Conservation (phyloP, 768 basidiomycete species). For the Astraeus odoratus region DNA sequence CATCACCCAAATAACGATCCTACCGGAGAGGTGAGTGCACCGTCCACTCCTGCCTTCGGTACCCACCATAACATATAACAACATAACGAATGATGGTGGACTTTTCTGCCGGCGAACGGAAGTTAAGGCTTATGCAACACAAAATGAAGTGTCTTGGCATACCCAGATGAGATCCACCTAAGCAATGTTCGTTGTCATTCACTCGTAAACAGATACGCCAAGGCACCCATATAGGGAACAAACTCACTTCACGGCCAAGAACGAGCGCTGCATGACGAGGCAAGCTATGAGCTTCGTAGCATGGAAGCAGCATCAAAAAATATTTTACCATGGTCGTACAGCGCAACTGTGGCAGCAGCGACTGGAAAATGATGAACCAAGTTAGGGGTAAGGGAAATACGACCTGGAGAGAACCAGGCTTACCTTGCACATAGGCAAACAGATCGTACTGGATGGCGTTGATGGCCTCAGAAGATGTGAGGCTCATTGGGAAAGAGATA, state of each 20-base stretch:
- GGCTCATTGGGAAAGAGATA: constrained; percentile 15
- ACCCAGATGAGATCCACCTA: constrained; percentile 29
- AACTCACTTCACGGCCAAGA: constrained; percentile 22
- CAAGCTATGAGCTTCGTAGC: background rate
- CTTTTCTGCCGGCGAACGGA: constrained; percentile 14
- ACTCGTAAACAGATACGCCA: background rate
- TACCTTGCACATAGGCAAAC: constrained; percentile 20
- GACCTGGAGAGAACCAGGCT: background rate
- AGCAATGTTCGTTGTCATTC: background rate
- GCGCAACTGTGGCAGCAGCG: constrained; percentile 20
- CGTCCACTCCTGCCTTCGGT: background rate
- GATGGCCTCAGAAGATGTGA: constrained; percentile 9
- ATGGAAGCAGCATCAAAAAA: background rate
- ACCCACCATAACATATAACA: constrained; percentile 21
- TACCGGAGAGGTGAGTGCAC: constrained; percentile 5
- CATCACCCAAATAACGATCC: constrained; percentile 27
- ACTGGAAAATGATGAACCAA: constrained; percentile 12
- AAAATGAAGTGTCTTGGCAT: background rate
- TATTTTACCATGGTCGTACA: constrained; percentile 24
- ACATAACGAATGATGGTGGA: constrained; percentile 18
- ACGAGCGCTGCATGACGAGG: constrained; percentile 12
- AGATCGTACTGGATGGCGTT: constrained; percentile 3
- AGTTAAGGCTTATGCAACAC: background rate
- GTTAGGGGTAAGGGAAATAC: background rate
- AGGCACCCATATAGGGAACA: background rate